phyloP scores from a whole-genome alignment of 2,329 filamentous ascomycete species.

The Aureobasidium lini region DNA sequence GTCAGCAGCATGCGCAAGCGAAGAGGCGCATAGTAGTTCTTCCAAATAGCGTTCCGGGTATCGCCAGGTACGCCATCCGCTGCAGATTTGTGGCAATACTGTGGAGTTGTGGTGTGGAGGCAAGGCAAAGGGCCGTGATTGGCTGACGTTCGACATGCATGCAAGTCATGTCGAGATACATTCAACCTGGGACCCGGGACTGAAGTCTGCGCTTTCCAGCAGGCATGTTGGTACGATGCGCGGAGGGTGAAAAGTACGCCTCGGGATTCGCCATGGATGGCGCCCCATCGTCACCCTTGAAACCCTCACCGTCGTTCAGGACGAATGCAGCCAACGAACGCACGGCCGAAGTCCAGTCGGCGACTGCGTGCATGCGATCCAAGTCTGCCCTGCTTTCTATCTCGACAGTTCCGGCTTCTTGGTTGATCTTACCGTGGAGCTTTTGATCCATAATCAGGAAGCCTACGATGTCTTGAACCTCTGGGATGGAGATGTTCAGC shows the following conservation, averaged over 20 bases:
- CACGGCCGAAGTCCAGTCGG: constrained; percentile 65
- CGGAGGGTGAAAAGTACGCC: constrained; percentile 7
- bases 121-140: constrained; percentile 12
- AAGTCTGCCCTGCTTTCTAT: constrained; percentile 68
- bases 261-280: constrained; percentile 11
- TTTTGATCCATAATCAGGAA: constrained; percentile 89
- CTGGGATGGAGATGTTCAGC: constrained; percentile 73
- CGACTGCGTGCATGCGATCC: constrained; percentile 65
- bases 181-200: constrained; percentile 22
- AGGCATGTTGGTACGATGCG: constrained; percentile 12
- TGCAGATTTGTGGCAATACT: constrained; percentile 10
- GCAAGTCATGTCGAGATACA: constrained; percentile 14
- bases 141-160: constrained; percentile 8
- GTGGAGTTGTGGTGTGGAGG: constrained; percentile 6
- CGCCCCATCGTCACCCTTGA: constrained; percentile 41
- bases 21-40: constrained; percentile 8
- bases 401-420: constrained; percentile 75
- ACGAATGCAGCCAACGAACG: constrained; percentile 61
- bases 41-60: constrained; percentile 10
- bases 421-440: constrained; percentile 81
- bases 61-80: constrained; percentile 14
- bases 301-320: constrained; percentile 71
- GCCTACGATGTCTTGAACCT: constrained; percentile 92
- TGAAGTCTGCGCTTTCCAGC: constrained; percentile 25
- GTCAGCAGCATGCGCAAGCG: constrained; percentile 14